These are phyloP conservation scores for Sclerotinia trifoliorum DNA, from an alignment of 2,329 filamentous ascomycete species.

Conservation along the genomic window DNA sequence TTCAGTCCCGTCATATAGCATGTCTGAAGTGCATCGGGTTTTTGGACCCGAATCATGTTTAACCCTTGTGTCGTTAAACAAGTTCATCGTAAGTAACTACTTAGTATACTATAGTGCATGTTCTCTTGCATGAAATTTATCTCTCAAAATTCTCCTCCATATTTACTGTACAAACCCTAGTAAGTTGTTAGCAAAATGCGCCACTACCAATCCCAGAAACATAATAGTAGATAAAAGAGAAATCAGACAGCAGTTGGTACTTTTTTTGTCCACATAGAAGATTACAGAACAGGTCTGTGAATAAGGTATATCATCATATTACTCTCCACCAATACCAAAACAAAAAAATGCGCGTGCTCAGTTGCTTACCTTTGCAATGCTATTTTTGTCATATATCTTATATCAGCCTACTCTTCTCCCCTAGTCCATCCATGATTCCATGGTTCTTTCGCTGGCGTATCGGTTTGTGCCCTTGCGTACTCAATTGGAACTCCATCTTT, in stretches of 20 bases:
- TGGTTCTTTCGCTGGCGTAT: constrained; percentile 75
- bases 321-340: constrained; percentile 26
- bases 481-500: constrained; percentile 80
- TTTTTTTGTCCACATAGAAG: constrained; percentile 63
- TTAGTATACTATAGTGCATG: background rate
- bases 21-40: background rate
- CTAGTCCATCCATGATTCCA: constrained; percentile 95
- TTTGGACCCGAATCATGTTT: background rate
- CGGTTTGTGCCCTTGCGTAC: constrained; percentile 81
- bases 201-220: background rate
- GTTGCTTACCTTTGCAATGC: background rate
- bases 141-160: background rate
- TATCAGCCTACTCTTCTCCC: constrained; percentile 26
- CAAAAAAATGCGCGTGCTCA: constrained; percentile 21
- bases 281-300: constrained; percentile 86
- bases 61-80: background rate
- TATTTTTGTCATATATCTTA: background rate
- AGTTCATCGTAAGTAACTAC: background rate
- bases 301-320: constrained; percentile 69
- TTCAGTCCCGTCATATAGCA: background rate
- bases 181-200: constrained; percentile 20
- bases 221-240: constrained; percentile 24
- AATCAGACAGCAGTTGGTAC: constrained; percentile 83
- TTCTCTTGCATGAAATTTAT: background rate
- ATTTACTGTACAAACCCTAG: background rate